Percentiles rank a stretch among this genome's conserved stretches.
Evolutionary conservation across 2,329 filamentous ascomycete species (phyloP).

Genomic region (Diaporthe ilicicola): DNA sequence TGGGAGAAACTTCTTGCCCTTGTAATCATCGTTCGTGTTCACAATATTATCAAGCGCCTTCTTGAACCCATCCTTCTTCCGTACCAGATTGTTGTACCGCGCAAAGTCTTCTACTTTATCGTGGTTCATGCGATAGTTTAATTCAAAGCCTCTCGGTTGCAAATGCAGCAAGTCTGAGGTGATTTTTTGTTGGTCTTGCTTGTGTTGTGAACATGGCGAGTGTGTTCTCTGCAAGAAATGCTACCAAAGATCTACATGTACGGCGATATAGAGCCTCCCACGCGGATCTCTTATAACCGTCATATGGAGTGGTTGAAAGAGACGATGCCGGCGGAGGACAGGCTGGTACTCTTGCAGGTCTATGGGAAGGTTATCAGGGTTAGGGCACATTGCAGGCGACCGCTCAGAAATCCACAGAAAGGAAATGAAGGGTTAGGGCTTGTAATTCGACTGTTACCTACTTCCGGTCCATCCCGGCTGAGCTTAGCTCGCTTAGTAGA

Average conservation of each 20-base stretch:
- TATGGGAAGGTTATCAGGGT: slow-evolving; percentile 51
- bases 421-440: not conserved
- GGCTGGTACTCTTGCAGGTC: slow-evolving; percentile 47
- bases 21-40: not conserved
- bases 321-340: slow-evolving; percentile 43
- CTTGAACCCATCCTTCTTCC: not conserved
- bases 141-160: no score
- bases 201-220: no score
- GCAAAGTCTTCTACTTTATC: not conserved
- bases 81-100: not conserved
- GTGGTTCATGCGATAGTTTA: not conserved
- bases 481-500: not conserved
- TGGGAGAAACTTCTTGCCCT: not conserved
- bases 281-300: slow-evolving; percentile 22
- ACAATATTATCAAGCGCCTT: slow-evolving; percentile 13
- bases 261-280: slow-evolving; percentile 38
- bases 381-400: no score
- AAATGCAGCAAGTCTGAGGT: no score
- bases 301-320: slow-evolving; percentile 26
- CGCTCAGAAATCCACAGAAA: no score
- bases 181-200: no score
- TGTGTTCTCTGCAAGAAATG: no score
- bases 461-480: not conserved
- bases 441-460: not conserved
- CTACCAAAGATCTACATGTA: slow-evolving; percentile 38